Evolutionary conservation across 495 filamentous ascomycete species (phyloP).

Genomic region (Gamarada debralockiae): DNA sequence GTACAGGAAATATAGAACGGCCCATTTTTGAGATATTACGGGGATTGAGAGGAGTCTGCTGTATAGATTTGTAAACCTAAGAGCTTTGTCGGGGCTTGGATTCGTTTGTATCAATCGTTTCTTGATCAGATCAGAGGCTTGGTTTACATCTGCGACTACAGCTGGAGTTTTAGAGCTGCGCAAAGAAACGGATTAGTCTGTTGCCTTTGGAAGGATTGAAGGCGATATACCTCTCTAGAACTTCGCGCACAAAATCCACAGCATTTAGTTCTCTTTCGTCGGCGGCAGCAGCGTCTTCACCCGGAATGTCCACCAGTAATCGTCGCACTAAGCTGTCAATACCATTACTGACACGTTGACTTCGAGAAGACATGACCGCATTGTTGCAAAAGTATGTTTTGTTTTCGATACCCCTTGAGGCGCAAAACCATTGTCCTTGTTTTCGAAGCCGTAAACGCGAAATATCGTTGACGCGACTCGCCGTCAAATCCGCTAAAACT

Average conservation of each 20-base stretch:
- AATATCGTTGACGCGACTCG: too few species aligned
- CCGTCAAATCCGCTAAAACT: too few species aligned
- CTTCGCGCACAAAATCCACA: constrained; percentile 43
- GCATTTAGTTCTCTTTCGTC: constrained; percentile 48
- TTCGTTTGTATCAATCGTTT: constrained; percentile 73
- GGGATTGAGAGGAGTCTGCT: constrained; percentile 82
- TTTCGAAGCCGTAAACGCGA: too few species aligned
- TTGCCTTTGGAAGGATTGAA: background rate
- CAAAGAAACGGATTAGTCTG: constrained; percentile 5
- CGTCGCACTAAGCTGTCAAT: constrained; percentile 55
- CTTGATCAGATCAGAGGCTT: constrained; percentile 89
- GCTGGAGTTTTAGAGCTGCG: constrained; percentile 24
- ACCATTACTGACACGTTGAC: constrained; percentile 44
- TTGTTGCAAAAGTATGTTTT: constrained; percentile 22
- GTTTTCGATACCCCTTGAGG: background rate
- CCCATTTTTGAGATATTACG: constrained; percentile 94
- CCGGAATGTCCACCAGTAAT: constrained; percentile 44
- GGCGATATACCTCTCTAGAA: constrained; percentile 43
- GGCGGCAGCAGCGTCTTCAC: constrained; percentile 43
- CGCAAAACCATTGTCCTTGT: background rate
- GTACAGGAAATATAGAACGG: constrained; percentile 85
- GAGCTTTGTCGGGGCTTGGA: constrained; percentile 75
- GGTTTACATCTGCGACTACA: constrained; percentile 58
- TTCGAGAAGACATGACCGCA: constrained; percentile 40
- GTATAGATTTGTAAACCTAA: constrained; percentile 84